A percentile compares a stretch with the other conserved stretches of the same genome.
phyloP scores from a whole-genome alignment of 345 rosid species.

The Citropsis articulata region DNA sequence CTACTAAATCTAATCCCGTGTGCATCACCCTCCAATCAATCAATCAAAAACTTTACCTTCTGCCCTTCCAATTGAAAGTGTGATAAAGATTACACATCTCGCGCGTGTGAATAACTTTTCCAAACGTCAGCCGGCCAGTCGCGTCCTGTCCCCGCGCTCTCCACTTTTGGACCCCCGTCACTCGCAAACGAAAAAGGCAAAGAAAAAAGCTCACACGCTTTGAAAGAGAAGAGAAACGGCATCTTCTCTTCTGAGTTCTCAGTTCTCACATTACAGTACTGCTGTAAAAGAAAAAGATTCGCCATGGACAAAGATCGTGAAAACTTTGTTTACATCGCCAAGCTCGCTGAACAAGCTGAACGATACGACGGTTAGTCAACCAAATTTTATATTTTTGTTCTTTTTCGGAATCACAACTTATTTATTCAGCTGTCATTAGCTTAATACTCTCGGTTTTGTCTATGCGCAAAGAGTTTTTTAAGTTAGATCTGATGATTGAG shows the following conservation, averaged over 20 bases:
- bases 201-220: background rate
- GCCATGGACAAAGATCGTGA: conserved; percentile 46
- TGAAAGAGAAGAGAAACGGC: background rate
- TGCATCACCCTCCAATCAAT: background rate
- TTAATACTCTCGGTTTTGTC: background rate
- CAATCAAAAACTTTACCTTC: too few species aligned
- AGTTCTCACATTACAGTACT: background rate
- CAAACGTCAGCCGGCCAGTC: conserved; percentile 10
- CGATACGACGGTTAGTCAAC: conserved; percentile 44
- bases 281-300: background rate
- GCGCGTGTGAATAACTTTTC: background rate
- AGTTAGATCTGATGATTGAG: background rate
- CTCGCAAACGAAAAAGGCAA: background rate
- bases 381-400: background rate
- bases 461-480: background rate
- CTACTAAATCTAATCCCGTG: background rate
- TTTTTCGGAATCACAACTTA: background rate
- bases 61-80: background rate
- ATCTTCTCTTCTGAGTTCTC: background rate
- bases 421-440: background rate
- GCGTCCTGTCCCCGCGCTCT: conserved; percentile 14
- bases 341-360: conserved; percentile 62
- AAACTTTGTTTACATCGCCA: conserved; percentile 46
- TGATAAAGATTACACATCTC: background rate
- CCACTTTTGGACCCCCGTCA: background rate